A percentile compares a stretch with the other conserved stretches of the same genome.
These are phyloP conservation scores for Cyclaneusma minus DNA, from an alignment of 2,329 filamentous ascomycete genomes.

Conservation along the genomic window DNA sequence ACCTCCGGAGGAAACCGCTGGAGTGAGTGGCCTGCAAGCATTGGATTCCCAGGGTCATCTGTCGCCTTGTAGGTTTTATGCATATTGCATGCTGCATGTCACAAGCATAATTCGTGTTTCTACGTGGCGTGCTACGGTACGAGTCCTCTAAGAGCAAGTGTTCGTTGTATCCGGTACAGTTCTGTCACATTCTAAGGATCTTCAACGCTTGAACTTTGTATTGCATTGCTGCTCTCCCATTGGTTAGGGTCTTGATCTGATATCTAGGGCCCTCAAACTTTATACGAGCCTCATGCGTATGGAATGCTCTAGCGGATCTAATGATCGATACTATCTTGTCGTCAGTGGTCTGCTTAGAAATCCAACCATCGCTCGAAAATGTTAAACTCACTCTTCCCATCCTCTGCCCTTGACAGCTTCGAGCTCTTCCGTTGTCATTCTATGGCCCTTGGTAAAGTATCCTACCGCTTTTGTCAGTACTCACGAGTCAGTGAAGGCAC, in stretches of 20 bases:
- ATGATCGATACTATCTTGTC: slow-evolving; percentile 16
- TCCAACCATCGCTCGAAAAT: slow-evolving; percentile 5
- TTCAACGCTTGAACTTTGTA: too few relatives aligned
- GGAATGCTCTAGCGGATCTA: slow-evolving; percentile 5
- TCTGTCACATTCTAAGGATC: too few relatives aligned
- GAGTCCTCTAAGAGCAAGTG: slow-evolving; percentile 1
- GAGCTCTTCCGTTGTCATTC: slow-evolving; percentile 77
- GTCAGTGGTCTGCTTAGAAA: slow-evolving; percentile 8
- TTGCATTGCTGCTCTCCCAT: too few relatives aligned
- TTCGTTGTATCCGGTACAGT: too few relatives aligned
- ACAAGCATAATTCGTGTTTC: too few relatives aligned
- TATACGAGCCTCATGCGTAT: not conserved
- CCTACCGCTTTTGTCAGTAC: slow-evolving; percentile 23
- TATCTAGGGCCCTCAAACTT: slow-evolving; percentile 2
- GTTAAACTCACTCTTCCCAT: slow-evolving; percentile 60
- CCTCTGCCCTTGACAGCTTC: slow-evolving; percentile 73
- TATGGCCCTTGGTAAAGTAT: slow-evolving; percentile 75
- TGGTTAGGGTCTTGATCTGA: slow-evolving; percentile 9
- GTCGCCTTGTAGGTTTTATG: too few relatives aligned
- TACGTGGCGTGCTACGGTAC: slow-evolving; percentile 1
- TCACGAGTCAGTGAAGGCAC: not conserved
- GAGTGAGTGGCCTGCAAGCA: too few relatives aligned
- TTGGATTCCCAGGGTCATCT: too few relatives aligned
- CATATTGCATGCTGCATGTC: too few relatives aligned
- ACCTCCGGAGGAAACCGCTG: too few relatives aligned